phyloP scores from a whole-genome alignment of 768 basidiomycete species.

The Hericium coralloides region DNA sequence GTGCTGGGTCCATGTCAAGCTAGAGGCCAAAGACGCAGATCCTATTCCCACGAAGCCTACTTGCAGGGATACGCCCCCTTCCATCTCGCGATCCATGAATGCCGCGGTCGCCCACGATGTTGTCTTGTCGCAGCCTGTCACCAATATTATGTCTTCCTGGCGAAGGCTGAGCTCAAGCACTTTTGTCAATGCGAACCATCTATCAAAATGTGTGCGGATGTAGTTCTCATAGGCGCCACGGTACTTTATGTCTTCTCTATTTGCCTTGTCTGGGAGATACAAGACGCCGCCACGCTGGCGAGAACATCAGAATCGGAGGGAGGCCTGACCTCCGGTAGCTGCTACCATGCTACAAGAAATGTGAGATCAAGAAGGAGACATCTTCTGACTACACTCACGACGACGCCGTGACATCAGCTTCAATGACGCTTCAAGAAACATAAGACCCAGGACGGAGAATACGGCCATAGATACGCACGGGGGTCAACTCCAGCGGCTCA shows the following conservation, averaged over 20 bases:
- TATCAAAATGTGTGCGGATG: constrained; percentile 10
- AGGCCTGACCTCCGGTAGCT: neutral
- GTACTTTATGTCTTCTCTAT: neutral
- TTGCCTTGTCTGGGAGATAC: neutral
- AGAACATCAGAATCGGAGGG: constrained; percentile 1
- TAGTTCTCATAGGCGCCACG: constrained; percentile 5
- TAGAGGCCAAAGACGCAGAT: constrained; percentile 1
- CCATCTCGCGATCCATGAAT: constrained; percentile 1
- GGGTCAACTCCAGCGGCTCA: neutral
- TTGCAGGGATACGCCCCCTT: constrained; percentile 1
- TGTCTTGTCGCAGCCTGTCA: constrained; percentile 13
- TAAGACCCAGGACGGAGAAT: neutral
- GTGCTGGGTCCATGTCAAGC: constrained; percentile 2
- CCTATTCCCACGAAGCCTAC: neutral
- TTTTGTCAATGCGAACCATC: constrained; percentile 6
- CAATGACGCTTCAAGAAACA: constrained; percentile 1
- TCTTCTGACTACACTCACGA: neutral
- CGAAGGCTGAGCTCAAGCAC: neutral
- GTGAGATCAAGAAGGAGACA: neutral
- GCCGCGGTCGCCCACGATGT: constrained; percentile 12
- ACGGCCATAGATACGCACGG: neutral
- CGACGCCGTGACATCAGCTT: neutral
- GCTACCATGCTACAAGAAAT: neutral
- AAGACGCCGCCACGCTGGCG: constrained; percentile 8
- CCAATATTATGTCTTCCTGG: constrained; percentile 11